Base-by-base conservation (phyloP, 1,139 yeast species). In the Geotrichum restrictum region DNA sequence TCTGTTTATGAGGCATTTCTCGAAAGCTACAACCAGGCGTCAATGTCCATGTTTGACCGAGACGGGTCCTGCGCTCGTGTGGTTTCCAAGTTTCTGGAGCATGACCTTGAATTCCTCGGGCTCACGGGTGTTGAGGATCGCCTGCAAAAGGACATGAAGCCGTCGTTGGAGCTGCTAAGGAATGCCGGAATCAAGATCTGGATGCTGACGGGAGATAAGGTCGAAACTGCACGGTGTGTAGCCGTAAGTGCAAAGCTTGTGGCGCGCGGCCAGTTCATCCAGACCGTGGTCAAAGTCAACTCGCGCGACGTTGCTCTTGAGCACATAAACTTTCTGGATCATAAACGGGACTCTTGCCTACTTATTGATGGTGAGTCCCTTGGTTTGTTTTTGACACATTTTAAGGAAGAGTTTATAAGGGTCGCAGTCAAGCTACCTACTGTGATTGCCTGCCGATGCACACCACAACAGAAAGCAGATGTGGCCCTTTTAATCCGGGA, bases 141-240 rank as follows among this genome's bases (percentile, higher is more conserved):
- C 64, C 75, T 94, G 48, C 99, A 94, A 67, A 79, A 79, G 51
- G 91, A 91, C 66, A 96, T 94, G 53, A 93, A 91, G 67, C 80
- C 95, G 0, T 88, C 97, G 0, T 83, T 94, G 56, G 99, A 94
- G 71, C 75, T 93, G 37, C 75, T 94, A 59, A 77, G 98, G 61
- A 93, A 94, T 71, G 99, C 98, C 0, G 98, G 98, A 1, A 82
- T 94, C 55, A 88, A 88, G 64, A 93, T 94, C 50, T 94, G 99
- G 99, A 94, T 94, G 98, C 74, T 94, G 49, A 94, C 99, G 0
- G 99, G 99, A 59, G 99, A 94, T 67, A 94, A 94, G 68, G 98
- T 93, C 7, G 99, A 94, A 70, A 94, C 99, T 0, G 98, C 98
- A 0, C 81, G 88, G 57, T 93, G 98, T 76, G 97, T 94, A 36